Percentiles rank a stretch among this genome's conserved stretches.
Conservation (phyloP, 2,329 filamentous ascomycete species). For the Aspergillus caelatus region DNA sequence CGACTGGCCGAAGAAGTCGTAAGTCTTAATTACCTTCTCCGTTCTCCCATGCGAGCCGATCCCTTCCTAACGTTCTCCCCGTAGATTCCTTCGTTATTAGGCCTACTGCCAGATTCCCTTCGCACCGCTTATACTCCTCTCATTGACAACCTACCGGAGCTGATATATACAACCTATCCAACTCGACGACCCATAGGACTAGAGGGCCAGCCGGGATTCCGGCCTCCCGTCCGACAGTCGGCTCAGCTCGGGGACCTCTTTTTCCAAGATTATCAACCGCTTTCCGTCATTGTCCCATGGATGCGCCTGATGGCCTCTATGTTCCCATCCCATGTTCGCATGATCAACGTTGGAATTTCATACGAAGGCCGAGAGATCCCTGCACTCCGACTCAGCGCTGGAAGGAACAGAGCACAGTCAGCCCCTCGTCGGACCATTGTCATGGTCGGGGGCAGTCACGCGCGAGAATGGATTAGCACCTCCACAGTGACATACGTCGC, state of each 20-base stretch:
- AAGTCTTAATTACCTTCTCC: slow-evolving; percentile 29
- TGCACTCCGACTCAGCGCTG: slow-evolving; percentile 73
- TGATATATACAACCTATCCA: slow-evolving; percentile 76
- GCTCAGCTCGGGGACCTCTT: slow-evolving; percentile 66
- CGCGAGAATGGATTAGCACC: slow-evolving; percentile 93
- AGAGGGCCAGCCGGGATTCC: slow-evolving; percentile 30
- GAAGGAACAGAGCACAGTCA: slow-evolving; percentile 51
- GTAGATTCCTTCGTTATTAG: slow-evolving; percentile 71
- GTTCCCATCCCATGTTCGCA: slow-evolving; percentile 78
- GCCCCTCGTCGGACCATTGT: slow-evolving; percentile 73
- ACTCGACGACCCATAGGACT: slow-evolving; percentile 39
- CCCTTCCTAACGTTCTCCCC: neutral
- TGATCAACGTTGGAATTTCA: slow-evolving; percentile 77
- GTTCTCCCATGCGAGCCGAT: neutral
- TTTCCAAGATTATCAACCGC: slow-evolving; percentile 88
- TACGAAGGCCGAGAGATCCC: slow-evolving; percentile 86
- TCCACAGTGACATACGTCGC: slow-evolving; percentile 90
- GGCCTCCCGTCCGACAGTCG: slow-evolving; percentile 35
- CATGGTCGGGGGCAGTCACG: slow-evolving; percentile 84
- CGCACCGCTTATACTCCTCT: slow-evolving; percentile 72
- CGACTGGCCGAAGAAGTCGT: slow-evolving; percentile 76
- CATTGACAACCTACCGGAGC: slow-evolving; percentile 77
- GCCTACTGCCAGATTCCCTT: slow-evolving; percentile 74
- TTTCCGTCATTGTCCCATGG: slow-evolving; percentile 85
- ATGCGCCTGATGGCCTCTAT: slow-evolving; percentile 87